These are phyloP conservation scores for Aureobasidium sp. DNA, from an alignment of 2,329 filamentous ascomycete genomes.

Conservation along the genomic window DNA sequence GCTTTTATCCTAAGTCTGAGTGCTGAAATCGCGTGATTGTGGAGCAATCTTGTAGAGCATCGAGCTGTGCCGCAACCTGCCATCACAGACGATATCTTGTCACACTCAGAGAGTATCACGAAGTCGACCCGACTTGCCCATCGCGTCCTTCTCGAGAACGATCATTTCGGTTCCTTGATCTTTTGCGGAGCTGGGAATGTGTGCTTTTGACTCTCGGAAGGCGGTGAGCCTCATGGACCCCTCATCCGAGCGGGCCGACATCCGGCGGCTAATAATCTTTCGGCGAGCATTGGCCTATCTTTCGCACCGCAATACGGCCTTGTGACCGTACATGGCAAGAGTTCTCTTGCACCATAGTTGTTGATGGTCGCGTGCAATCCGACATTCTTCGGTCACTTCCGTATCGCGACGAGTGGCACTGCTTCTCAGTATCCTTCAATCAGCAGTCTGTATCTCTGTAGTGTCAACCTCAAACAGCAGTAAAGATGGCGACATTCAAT, in stretches of 20 bases:
- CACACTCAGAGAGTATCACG: neutral
- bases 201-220: neutral
- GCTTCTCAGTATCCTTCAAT: neutral
- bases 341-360: neutral
- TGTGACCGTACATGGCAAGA: neutral
- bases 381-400: neutral
- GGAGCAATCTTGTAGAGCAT: neutral
- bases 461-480: neutral
- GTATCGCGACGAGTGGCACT: neutral
- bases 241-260: neutral
- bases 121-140: neutral
- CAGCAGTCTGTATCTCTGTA: neutral
- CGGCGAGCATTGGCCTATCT: slow-evolving; percentile 10
- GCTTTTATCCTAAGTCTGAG: neutral
- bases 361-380: neutral
- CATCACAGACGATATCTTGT: neutral
- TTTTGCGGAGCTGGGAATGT: too few species aligned
- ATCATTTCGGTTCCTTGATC: neutral
- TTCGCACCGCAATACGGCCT: neutral
- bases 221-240: neutral
- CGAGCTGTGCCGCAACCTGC: neutral
- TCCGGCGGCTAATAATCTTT: neutral
- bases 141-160: neutral
- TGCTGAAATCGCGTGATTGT: neutral
- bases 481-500: neutral